Evolutionary conservation across 106 monocot species (phyloP).

Genomic region (Narthecium ossifragum): DNA sequence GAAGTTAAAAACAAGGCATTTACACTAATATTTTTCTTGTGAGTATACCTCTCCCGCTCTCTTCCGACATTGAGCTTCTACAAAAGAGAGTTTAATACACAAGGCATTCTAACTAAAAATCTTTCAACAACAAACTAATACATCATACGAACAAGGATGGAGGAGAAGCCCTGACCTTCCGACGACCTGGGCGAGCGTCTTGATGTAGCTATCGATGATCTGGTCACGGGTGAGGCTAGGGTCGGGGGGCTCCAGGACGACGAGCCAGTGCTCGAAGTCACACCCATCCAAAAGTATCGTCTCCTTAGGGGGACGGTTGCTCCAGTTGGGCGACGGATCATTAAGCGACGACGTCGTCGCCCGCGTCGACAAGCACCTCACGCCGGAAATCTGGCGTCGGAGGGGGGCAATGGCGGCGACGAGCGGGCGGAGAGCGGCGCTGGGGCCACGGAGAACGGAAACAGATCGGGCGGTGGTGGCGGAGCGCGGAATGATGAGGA

Average conservation of each 20-base stretch:
- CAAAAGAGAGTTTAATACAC: too few relatives aligned
- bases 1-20: too few relatives aligned
- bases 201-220: conserved; percentile 81
- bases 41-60: too few relatives aligned
- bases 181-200: conserved; percentile 67
- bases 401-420: neutral
- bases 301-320: conserved; percentile 93
- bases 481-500: neutral
- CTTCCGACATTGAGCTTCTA: too few relatives aligned
- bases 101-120: too few relatives aligned
- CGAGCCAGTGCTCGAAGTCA: conserved; percentile 98
- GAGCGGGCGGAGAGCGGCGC: conserved; percentile 4
- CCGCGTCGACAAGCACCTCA: conserved; percentile 57
- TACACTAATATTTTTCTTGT: too few relatives aligned
- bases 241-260: conserved; percentile 81
- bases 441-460: neutral
- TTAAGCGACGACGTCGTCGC: conserved; percentile 73
- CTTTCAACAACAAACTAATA: too few relatives aligned
- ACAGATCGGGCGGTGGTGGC: conserved; percentile 6
- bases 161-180: conserved; percentile 46
- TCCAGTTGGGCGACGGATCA: conserved; percentile 86
- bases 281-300: conserved; percentile 92
- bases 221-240: conserved; percentile 59
- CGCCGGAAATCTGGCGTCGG: neutral
- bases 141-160: too few relatives aligned